Conservation (phyloP, 2,329 filamentous ascomycete genomes). For the Leptoxyphium fumago region DNA sequence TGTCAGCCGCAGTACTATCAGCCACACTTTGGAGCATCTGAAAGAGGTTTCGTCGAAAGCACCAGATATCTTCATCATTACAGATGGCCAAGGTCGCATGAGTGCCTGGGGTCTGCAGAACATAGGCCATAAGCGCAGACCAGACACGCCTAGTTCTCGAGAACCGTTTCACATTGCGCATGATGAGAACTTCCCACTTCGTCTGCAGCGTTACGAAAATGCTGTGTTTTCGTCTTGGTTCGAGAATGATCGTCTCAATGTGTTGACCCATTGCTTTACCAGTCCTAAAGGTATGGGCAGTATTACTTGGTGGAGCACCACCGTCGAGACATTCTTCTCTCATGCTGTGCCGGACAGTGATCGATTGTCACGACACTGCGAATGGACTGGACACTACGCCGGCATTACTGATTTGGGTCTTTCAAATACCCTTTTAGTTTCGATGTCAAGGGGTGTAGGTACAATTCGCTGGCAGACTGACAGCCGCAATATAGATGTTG, state of each 20-base stretch:
- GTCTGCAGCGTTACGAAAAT: slow-evolving; percentile 5
- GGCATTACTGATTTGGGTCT: not conserved
- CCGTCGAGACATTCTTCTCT: slow-evolving; percentile 68
- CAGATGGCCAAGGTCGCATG: slow-evolving; percentile 75
- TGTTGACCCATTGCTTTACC: slow-evolving; percentile 65
- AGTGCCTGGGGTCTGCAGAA: slow-evolving; percentile 88
- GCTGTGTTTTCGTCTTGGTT: slow-evolving; percentile 15
- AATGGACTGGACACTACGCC: not conserved
- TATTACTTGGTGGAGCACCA: slow-evolving; percentile 67
- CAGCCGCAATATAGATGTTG: not conserved
- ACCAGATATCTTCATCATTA: slow-evolving; percentile 73
- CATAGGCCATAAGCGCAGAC: slow-evolving; percentile 52
- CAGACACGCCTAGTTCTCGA: slow-evolving; percentile 24
- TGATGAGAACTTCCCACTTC: slow-evolving; percentile 40
- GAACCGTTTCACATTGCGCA: slow-evolving; percentile 80
- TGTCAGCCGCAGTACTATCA: slow-evolving; percentile 31
- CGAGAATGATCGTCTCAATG: slow-evolving; percentile 16
- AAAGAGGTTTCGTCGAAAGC: slow-evolving; percentile 72
- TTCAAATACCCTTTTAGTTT: not conserved
- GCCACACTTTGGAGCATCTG: slow-evolving; percentile 66
- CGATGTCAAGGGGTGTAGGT: not conserved
- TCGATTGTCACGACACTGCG: slow-evolving; percentile 1
- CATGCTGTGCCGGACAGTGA: slow-evolving; percentile 26
- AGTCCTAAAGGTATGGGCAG: slow-evolving; percentile 43
- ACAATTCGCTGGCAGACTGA: not conserved